These are phyloP conservation scores for Taiozyma onychis DNA, from an alignment of 1,139 yeast species.

Conservation along the genomic window DNA sequence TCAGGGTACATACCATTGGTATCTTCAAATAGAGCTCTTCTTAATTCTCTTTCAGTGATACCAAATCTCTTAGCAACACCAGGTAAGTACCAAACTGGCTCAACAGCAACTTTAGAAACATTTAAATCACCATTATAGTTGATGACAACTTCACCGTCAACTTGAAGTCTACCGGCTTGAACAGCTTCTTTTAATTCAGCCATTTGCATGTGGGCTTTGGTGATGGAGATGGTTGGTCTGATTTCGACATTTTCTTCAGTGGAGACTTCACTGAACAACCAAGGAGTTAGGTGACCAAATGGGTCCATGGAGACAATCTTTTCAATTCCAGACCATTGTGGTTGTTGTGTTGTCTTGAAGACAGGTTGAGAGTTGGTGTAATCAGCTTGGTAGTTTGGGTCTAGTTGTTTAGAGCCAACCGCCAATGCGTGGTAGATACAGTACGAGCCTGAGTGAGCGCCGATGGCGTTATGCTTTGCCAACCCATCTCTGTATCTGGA, in stretches of 20 bases:
- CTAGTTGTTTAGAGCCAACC: conserved; percentile 48
- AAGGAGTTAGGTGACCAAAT: conserved; percentile 56
- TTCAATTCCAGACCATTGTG: conserved; percentile 46
- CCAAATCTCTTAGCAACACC: conserved; percentile 58
- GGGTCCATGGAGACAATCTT: conserved; percentile 61
- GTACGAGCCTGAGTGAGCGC: conserved; percentile 58
- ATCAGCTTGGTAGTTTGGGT: conserved; percentile 46
- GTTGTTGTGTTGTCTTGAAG: conserved; percentile 43
- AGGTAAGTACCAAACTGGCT: conserved; percentile 63
- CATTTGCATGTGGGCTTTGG: conserved; percentile 55
- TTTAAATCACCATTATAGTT: conserved; percentile 52
- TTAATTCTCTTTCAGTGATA: conserved; percentile 46
- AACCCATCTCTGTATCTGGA: conserved; percentile 44
- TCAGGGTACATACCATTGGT: conserved; percentile 65
- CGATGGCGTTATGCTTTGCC: conserved; percentile 44
- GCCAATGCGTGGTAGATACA: conserved; percentile 57
- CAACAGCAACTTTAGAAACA: conserved; percentile 57
- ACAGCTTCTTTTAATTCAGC: conserved; percentile 51
- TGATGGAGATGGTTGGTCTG: conserved; percentile 56
- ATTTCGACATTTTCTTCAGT: conserved; percentile 42
- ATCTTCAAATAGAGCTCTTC: conserved; percentile 54
- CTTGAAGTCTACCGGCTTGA: conserved; percentile 40
- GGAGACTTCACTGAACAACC: conserved; percentile 40
- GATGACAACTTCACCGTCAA: conserved; percentile 52
- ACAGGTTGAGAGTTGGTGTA: conserved; percentile 61